A percentile compares a stretch with the other conserved stretches of the same genome.
Evolutionary conservation across 1,284 basidiomycete species (phyloP).

Genomic region (Coniferiporia weirii): DNA sequence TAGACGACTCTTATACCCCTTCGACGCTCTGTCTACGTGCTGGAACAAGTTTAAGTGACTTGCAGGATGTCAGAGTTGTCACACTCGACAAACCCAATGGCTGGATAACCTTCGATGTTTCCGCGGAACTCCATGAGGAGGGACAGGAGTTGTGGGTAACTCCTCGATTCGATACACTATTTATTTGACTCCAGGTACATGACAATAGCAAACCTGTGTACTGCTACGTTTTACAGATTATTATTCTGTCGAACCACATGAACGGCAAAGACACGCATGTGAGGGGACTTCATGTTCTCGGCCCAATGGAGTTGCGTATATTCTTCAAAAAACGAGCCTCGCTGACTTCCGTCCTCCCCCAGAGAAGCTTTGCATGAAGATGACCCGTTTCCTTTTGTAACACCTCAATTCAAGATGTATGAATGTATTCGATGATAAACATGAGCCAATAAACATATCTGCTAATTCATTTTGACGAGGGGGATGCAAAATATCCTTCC

Average conservation of each 20-base stretch:
- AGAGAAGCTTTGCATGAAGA: constrained; percentile 47
- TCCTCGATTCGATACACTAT: background rate
- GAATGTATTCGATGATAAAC: constrained; percentile 61
- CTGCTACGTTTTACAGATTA: constrained; percentile 87
- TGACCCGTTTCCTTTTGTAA: constrained; percentile 66
- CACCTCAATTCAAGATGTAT: constrained; percentile 66
- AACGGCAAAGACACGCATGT: constrained; percentile 99
- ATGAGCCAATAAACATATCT: background rate
- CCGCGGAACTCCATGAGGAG: constrained; percentile 73
- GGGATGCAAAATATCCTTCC: background rate
- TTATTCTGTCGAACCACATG: constrained; percentile 91
- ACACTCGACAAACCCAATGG: constrained; percentile 89
- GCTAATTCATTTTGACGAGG: background rate
- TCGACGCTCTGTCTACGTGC: constrained; percentile 86
- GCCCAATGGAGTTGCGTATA: constrained; percentile 68
- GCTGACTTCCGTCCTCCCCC: constrained; percentile 5
- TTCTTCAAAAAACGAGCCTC: background rate
- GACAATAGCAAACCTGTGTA: constrained; percentile 72
- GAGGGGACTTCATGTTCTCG: constrained; percentile 81
- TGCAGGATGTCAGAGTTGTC: constrained; percentile 86
- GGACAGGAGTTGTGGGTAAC: constrained; percentile 61
- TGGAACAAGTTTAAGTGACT: constrained; percentile 87
- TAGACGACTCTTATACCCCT: constrained; percentile 97
- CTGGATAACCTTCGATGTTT: constrained; percentile 90
- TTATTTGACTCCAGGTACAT: background rate